A percentile compares a stretch with the other conserved stretches of the same genome.
Evolutionary conservation across 495 filamentous ascomycete species (phyloP).

Genomic region (Neurospora cerealis): DNA sequence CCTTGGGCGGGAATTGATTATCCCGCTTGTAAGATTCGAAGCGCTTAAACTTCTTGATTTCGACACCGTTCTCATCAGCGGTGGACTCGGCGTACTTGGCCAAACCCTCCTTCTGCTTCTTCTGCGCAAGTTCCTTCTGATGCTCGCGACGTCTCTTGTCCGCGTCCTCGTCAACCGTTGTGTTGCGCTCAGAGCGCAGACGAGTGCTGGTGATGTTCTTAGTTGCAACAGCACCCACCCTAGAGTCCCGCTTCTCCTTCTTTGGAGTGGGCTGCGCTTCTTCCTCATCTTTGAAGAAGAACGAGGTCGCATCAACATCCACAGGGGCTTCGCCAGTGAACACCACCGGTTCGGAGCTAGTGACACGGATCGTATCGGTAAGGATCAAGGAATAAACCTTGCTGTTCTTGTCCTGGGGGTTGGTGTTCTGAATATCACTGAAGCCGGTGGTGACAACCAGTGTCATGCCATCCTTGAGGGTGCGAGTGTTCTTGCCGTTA

Average conservation of each 20-base stretch:
- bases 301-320: slow-evolving; percentile 84
- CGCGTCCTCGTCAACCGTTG: slow-evolving; percentile 79
- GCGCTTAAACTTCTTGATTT: slow-evolving; percentile 92
- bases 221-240: slow-evolving; percentile 72
- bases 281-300: slow-evolving; percentile 92
- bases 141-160: slow-evolving; percentile 83
- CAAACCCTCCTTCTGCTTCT: slow-evolving; percentile 82
- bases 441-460: slow-evolving; percentile 81
- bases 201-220: slow-evolving; percentile 92
- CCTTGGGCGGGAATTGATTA: slow-evolving; percentile 76
- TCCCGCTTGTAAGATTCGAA: slow-evolving; percentile 99
- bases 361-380: slow-evolving; percentile 86
- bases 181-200: slow-evolving; percentile 77
- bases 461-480: slow-evolving; percentile 93
- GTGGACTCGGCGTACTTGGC: slow-evolving; percentile 72
- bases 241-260: slow-evolving; percentile 73
- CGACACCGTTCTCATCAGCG: slow-evolving; percentile 76
- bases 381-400: slow-evolving; percentile 81
- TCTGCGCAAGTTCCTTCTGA: slow-evolving; percentile 79
- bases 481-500: slow-evolving; percentile 71
- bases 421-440: slow-evolving; percentile 72
- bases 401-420: slow-evolving; percentile 75
- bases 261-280: slow-evolving; percentile 57
- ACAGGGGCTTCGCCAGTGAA: slow-evolving; percentile 89
- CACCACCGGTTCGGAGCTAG: slow-evolving; percentile 61